These are phyloP conservation scores for Calocybe gambosa DNA, from an alignment of 1,284 basidiomycete species.

Conservation along the genomic window DNA sequence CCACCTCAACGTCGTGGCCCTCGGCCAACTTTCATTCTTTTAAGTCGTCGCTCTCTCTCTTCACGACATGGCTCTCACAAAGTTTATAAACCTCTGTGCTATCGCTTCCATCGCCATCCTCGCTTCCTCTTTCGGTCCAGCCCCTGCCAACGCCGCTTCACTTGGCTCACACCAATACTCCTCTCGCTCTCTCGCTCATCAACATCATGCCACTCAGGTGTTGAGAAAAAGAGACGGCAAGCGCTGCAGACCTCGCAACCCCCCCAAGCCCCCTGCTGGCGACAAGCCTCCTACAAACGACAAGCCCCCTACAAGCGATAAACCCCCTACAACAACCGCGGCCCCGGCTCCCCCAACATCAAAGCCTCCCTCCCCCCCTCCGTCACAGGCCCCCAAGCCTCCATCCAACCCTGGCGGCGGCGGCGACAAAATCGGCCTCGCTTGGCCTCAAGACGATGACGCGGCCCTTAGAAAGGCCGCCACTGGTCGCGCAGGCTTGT, in stretches of 20 bases:
- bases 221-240: slow-evolving; percentile 44
- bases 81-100: slow-evolving; percentile 50
- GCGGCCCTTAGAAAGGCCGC: slow-evolving; percentile 38
- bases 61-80: slow-evolving; percentile 47
- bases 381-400: slow-evolving; percentile 1
- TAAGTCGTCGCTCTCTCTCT: slow-evolving; percentile 13
- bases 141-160: slow-evolving; percentile 47
- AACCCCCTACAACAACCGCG: neutral
- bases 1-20: slow-evolving; percentile 13
- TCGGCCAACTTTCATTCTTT: slow-evolving; percentile 15
- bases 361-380: slow-evolving; percentile 1
- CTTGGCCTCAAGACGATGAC: slow-evolving; percentile 55
- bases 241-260: slow-evolving; percentile 53
- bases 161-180: slow-evolving; percentile 29
- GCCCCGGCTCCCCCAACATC: no score
- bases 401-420: neutral
- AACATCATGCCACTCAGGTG: slow-evolving; percentile 37
- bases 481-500: slow-evolving; percentile 11
- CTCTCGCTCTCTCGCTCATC: slow-evolving; percentile 30
- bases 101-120: slow-evolving; percentile 53
- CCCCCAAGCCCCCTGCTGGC: slow-evolving; percentile 13
- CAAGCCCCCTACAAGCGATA: slow-evolving; percentile 6
- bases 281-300: slow-evolving; percentile 14
- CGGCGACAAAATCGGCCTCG: slow-evolving; percentile 50
- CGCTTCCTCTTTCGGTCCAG: slow-evolving; percentile 40